Evolutionary conservation across 495 filamentous ascomycete species (phyloP), one percentile per base, ranked within the genome.

Genomic region (Lophium mytilinum): DNA sequence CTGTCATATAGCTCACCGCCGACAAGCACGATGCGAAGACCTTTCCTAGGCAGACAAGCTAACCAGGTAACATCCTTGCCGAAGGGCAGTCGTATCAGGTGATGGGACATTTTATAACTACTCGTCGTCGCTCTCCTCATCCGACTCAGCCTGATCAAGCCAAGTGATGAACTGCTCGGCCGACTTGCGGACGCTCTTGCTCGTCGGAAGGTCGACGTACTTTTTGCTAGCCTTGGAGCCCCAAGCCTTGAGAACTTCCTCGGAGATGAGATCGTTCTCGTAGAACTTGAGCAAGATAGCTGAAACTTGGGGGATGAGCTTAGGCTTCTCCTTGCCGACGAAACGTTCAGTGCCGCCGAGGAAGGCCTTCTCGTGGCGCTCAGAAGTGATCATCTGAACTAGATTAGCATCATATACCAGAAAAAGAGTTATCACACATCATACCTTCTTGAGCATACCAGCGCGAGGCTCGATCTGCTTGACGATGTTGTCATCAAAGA

Each of bases 321-420:
- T 83, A 1, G 89, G 83, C 65, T 86, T 81, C 36, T 94, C 86
- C 65, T 85, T 85, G 71, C 88, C 83, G 50, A 97, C 80, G 62
- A 96, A 91, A 57, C 91, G 90, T 74, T 98, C 93, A 36, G 87
- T 90, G 56, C 93, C 93, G 66, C 94, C 94, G n/a, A 98, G 83
- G 72, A 98, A 85, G 51, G 93, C 91, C 80, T 93, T 96, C 76
- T 97, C 83, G 71, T 97, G 92, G 53, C 86, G 84, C 66, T 98
- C 93, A 24, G 88, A 88, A 19, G 83, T 86, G 65, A 94, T 82
- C 77, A 96, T 80, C 86, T 86, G 21, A 18, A 30, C 24, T 30
- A 30, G 3, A 30, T 30, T 30, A 30, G 24, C 24, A 2, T 30
- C 24, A 2, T 30, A 30, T 30, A 3, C 24, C 3, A 30, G 3